Evolutionary conservation across 148 eudicot genomes (phyloP).

Genomic region (Vaccinium macrocarpon): DNA sequence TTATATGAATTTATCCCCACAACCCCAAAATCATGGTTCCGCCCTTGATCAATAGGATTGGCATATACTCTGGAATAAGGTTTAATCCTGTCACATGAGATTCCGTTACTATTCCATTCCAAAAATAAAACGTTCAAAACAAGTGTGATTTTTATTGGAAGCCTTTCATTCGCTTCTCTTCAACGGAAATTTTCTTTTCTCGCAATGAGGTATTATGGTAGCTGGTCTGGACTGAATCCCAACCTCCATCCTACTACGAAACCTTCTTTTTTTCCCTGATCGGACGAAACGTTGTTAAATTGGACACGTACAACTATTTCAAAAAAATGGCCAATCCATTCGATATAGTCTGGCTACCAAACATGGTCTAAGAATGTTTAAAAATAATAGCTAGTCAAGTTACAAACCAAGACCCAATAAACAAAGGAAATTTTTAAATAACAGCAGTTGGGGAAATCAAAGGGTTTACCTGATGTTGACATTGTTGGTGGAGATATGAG

Average conservation of each 20-base stretch:
- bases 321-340: not conserved
- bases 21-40: not conserved
- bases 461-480: conserved; percentile 73
- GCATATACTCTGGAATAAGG: not conserved
- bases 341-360: not conserved
- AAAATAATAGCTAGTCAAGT: not conserved
- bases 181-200: not conserved
- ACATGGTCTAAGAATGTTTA: not conserved
- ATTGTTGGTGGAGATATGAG: conserved; percentile 43
- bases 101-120: not conserved
- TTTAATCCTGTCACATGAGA: not conserved
- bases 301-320: no score
- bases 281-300: not conserved
- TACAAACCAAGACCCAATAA: not conserved
- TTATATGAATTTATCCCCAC: no score
- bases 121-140: not conserved
- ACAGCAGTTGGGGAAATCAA: not conserved
- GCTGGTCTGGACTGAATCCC: not conserved
- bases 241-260: not conserved
- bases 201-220: not conserved
- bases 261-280: no score
- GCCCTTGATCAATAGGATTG: not conserved
- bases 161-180: not conserved
- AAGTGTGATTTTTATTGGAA: not conserved
- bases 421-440: not conserved